Evolutionary conservation across 768 basidiomycete genomes (phyloP), one percentile per base, ranked within the genome.

Genomic region (Lentinula lateritia): DNA sequence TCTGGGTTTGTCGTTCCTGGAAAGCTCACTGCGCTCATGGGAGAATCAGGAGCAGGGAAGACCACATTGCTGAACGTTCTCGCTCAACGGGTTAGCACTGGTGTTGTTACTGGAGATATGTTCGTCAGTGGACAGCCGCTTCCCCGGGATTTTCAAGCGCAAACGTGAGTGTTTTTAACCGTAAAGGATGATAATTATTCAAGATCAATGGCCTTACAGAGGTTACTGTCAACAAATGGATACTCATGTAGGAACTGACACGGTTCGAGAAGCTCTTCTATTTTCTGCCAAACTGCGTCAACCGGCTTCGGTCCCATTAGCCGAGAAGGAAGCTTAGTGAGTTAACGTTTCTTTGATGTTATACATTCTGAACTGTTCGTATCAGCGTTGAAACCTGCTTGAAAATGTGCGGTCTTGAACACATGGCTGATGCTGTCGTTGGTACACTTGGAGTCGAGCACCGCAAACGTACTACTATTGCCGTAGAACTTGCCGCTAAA

Each of bases 191-290:
- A 35, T 6, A 12, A n/a, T 50, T 28, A 28, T 36, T 23, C 28
- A 28, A 28, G 3, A 4, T 28, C 20, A 58, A 13, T 32, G 58
- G 12, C 18, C 60, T 8, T 57, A 7, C 34, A 89, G 86, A 52
- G 92, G 91, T 0, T 95, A 93, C 67, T 90, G 88, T 61, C 92
- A 95, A 68, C 94, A 96, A 69, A 83, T 84, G 78, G 92, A 93
- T 66, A 88, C 86, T 0, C 93, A 95, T 73, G 79, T 89, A 18
- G 81, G 85, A 28, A 84, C 86, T 7, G 74, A 84, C 1, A 94
- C 91, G 6, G 92, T 95, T 13, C 83, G 90, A 32, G 91, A 95
- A 68, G 91, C 92, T 0, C 75, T 95, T 8, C 73, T 84, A 43
- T 89, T 92, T 73, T 93, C 92, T 1, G 93, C 92, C 2, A 83